Evolutionary conservation across 2,329 filamentous ascomycete species (phyloP), one percentile per base, ranked within the genome.

Genomic region (Blastomyces gilchristii): DNA sequence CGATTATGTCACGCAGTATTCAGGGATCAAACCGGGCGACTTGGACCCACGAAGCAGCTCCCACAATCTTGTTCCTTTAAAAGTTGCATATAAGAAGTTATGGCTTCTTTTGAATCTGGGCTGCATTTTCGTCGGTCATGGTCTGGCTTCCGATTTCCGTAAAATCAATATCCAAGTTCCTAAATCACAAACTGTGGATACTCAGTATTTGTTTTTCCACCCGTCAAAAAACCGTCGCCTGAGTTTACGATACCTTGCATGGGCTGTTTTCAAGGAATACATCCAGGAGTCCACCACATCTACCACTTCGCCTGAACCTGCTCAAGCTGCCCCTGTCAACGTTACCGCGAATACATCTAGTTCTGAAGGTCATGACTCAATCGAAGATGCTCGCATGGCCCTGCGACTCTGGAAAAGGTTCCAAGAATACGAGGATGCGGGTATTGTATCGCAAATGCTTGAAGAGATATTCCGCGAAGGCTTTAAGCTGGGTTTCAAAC

Each of bases 81-180:
- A 99, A 74, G 84, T 89, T 63, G 92, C 90, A 0, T 99, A 97
- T 81, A 99, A 99, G 77, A 97, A 97, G 75, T 85, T 99, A 39
- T 99, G 95, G 95, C 85, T 97, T 18, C 82, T 99, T 22, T 83
- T 99, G 41, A 99, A 99, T 72, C 82, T 97, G 0, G 94, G 94
- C 58, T 96, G 91, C 76, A 85, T 90, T 66, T 99, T 99, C 73
- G 84, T 99, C 5, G 94, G 94, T 2, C 94, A 99, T 71, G 93
- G 93, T 3, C 81, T 99, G 52, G 90, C 90, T 68, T 93, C 94
- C 69, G 94, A 99, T 76, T 97, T 99, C 78, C 90, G 94, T 61
- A 96, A 96, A 63, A 96, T 96, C 77, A 99, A 99, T 75, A 97
- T 99, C 63, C 90, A 97, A 73, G 89, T 99, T 0, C 94, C 95